A percentile compares a stretch with the other conserved stretches of the same genome.
These are phyloP conservation scores for Sugiyamaella valdiviana DNA, from an alignment of 805 yeast species.

Conservation along the genomic window DNA sequence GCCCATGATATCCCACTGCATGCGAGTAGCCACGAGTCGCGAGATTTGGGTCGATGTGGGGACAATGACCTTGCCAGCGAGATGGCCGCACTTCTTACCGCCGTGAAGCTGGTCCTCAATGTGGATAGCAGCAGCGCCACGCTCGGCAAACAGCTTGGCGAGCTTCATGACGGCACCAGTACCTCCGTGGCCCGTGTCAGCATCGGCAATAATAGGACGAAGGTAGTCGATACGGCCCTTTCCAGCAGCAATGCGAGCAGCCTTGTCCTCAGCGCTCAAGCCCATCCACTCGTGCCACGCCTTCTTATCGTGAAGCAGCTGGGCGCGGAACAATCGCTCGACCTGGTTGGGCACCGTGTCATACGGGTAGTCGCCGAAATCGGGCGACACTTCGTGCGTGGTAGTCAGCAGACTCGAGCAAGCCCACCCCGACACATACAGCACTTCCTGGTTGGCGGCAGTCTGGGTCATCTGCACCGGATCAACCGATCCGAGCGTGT, in stretches of 20 bases:
- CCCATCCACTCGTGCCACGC: constrained; percentile 38
- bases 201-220: constrained; percentile 61
- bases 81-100: constrained; percentile 60
- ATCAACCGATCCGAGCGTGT: constrained; percentile 56
- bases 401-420: constrained; percentile 51
- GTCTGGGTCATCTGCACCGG: constrained; percentile 58
- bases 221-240: constrained; percentile 42
- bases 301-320: constrained; percentile 50
- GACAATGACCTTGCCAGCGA: constrained; percentile 56
- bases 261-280: constrained; percentile 24
- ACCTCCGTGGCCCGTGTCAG: constrained; percentile 64
- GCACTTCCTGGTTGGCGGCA: constrained; percentile 46
- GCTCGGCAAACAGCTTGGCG: constrained; percentile 60
- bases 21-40: constrained; percentile 49
- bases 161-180: constrained; percentile 56
- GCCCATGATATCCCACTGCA: constrained; percentile 63
- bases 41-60: constrained; percentile 53
- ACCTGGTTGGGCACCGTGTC: constrained; percentile 66
- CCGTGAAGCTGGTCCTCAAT: constrained; percentile 61
- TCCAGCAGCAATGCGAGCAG: constrained; percentile 21
- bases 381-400: constrained; percentile 59
- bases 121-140: constrained; percentile 63
- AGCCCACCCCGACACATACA: constrained; percentile 59
- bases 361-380: constrained; percentile 64
- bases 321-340: constrained; percentile 52